Base-by-base conservation (phyloP, 176 grass and related monocot species). In the Aegilops tauschii region DNA sequence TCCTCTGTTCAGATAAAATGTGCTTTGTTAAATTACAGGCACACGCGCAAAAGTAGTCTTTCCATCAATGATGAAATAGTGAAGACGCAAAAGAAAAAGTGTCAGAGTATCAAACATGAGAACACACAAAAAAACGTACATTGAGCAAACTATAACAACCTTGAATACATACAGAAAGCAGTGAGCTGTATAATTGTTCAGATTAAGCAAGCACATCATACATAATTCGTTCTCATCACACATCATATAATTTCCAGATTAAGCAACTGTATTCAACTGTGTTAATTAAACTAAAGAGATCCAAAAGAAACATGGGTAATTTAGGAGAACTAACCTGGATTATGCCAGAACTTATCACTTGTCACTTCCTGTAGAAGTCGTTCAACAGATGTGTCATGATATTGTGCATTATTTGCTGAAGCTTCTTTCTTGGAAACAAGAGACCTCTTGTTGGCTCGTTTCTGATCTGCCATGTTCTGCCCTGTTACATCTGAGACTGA, bases 261-360 rank as follows among this genome's bases (percentile, higher is more conserved):
- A 67, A 35, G 16, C 16, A 77, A 47, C 8, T 16, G 28, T 68
- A 31, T 56, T 67, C 50, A 54, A 44, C 73, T 45, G 13, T 76
- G 44, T 39, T 78, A 80, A 16, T 52, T 76, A 31, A 76, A 87
- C 5, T 5, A 82, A 73, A 64, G 0, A 63, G 5, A 77, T 68
- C 27, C 7, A 84, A 74, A 67, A 23, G 9, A 66, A 86, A 86
- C 34, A 79, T 63, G 29, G 6, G 32, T 32, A 65, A 45, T 36
- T 44, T 66, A 82, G 42, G 80, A 62, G 45, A 84, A 84, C 79
- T 77, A 89, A 99, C 97, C 94, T 93, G 97, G 94, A 93, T 97
- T 93, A 80, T 97, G 89, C 97, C 97, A 99, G 83, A 99, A 99
- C 79, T 97, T 99, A 77, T 94, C 94, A 50, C 85, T 99, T 65